Evolutionary conservation across 179 eudicot species (phyloP), one percentile per base, ranked within the genome.

Genomic region (Amaranthus tricolor): DNA sequence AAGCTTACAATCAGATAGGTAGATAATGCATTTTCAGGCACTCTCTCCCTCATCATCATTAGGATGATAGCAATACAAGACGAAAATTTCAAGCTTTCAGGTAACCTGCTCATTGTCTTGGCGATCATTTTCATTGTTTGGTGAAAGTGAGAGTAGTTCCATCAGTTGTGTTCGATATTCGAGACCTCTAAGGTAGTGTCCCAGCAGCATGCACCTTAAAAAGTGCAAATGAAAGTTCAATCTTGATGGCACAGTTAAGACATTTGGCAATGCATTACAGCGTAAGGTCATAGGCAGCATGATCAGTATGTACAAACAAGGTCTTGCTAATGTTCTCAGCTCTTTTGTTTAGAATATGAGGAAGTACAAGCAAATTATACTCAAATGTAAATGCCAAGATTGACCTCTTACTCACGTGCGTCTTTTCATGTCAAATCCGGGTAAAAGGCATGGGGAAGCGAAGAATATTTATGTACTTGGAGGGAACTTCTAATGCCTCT

Each of bases 151-250:
- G 63, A 94, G 85, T 66, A 91, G 85, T 40, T 85, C 88, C 74
- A 53, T 78, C 80, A 94, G 91, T 84, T 94, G 92, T 76, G 87
- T 67, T 52, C 98, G 87, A 66, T 91, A 91, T 82, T 94, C 98
- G 5, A 91, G 89, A 56, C 97, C 97, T 85, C 95, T 87, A 60
- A 94, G 81, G 83, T 94, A 88, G 83, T 94, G 98, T 59, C 98
- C 98, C 83, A 94, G 81, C 81, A 94, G 79, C 98, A 94, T 91
- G 77, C 91, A 94, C 98, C 98, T 89, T 54, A 0, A 47, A 54
- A 75, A 50, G 80, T 43, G 54, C 56, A 63, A 14, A 62, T 54
- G 47, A 56, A 19, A 5, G 45, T 19, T 65, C 50, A 77, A 17
- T 71, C 62, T 17, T 21, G 9, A 56, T 6, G 44, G 61, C 48